Conservation (phyloP, 805 yeast species). For the Starmerella cellae region DNA sequence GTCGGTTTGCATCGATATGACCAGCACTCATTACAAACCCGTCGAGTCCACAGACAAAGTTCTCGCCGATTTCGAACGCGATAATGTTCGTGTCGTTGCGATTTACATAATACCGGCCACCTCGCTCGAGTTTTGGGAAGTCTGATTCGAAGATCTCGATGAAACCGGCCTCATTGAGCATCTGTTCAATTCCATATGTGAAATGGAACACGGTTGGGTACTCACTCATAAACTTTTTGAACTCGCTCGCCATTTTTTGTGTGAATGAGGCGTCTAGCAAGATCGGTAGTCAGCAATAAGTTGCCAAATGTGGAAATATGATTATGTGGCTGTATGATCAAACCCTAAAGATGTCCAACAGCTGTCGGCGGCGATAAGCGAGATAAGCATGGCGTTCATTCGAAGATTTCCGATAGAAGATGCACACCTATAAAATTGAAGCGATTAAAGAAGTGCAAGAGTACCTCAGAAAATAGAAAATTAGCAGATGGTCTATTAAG, state of each 20-base stretch:
- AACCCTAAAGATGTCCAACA: too few species aligned
- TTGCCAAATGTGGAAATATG: not conserved
- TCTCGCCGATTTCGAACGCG: slow-evolving; percentile 56
- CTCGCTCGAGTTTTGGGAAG: slow-evolving; percentile 31
- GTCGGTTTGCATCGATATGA: slow-evolving; percentile 87
- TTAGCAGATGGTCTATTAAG: too few species aligned
- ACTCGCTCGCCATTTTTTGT: slow-evolving; percentile 17
- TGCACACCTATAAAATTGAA: too few species aligned
- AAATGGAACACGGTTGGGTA: slow-evolving; percentile 63
- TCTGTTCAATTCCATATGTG: slow-evolving; percentile 18
- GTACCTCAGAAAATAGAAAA: too few species aligned
- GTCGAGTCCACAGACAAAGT: slow-evolving; percentile 63
- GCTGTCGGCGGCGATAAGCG: too few species aligned
- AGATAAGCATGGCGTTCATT: too few species aligned
- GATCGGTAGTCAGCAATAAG: not conserved
- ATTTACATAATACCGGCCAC: slow-evolving; percentile 57
- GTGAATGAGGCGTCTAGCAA: not conserved
- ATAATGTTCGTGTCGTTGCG: slow-evolving; percentile 56
- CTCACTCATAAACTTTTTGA: slow-evolving; percentile 49
- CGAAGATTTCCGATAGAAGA: too few species aligned
- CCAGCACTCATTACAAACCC: slow-evolving; percentile 86
- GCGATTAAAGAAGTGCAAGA: too few species aligned
- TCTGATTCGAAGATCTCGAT: slow-evolving; percentile 58
- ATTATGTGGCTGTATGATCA: too few species aligned
- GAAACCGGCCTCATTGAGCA: slow-evolving; percentile 52